phyloP scores from a whole-genome alignment of 2,329 filamentous ascomycete species.

The Xylaria digitata region DNA sequence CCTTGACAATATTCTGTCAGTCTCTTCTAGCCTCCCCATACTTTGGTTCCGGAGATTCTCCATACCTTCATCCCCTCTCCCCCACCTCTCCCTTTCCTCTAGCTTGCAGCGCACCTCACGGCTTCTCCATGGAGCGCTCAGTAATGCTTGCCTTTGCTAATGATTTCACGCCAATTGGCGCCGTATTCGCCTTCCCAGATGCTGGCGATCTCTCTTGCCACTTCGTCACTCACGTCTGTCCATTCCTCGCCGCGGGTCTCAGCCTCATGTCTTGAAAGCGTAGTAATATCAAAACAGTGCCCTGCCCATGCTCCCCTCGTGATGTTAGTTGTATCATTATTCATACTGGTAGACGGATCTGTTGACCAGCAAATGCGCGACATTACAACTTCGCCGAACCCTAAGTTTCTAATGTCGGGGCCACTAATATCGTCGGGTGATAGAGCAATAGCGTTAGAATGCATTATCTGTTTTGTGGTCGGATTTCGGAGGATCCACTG shows the following conservation, averaged over 20 bases:
- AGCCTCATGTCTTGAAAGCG: constrained; percentile 37
- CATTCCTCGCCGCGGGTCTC: constrained; percentile 35
- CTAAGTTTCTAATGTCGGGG: constrained; percentile 46
- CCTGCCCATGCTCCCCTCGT: constrained; percentile 48
- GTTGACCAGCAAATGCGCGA: constrained; percentile 47
- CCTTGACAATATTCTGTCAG: no score
- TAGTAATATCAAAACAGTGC: constrained; percentile 49
- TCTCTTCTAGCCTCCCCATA: no score
- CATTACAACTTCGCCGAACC: constrained; percentile 48
- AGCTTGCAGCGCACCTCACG: no score
- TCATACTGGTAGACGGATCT: constrained; percentile 10
- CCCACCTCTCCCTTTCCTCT: no score
- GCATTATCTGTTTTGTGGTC: no score
- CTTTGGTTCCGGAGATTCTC: no score
- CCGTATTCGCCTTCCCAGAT: constrained; percentile 23
- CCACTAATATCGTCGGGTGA: constrained; percentile 43
- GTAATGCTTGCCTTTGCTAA: no score
- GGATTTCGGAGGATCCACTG: no score
- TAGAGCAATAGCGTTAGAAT: not conserved
- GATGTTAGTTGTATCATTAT: constrained; percentile 29
- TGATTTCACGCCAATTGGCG: constrained; percentile 21
- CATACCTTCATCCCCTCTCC: no score
- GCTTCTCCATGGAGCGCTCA: no score
- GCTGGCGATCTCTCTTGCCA: constrained; percentile 42
- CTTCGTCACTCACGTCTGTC: constrained; percentile 47